Percentiles rank a stretch among this genome's conserved stretches.
Evolutionary conservation across 805 yeast species (phyloP).

Genomic region (Ascoidea asiatica): DNA sequence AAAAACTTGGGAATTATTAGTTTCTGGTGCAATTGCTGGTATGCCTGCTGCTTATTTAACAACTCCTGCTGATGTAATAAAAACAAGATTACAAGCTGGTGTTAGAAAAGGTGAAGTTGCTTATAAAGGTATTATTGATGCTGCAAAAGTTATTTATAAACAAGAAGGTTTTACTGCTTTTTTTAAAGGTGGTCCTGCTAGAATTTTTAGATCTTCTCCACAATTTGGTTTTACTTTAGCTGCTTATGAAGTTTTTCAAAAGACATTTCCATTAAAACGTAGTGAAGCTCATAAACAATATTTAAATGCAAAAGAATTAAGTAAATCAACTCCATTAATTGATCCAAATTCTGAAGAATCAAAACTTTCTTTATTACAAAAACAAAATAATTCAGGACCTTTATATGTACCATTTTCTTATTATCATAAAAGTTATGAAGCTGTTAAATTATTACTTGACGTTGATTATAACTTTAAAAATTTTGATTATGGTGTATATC

Average conservation of each 20-base stretch:
- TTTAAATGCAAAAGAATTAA: background rate
- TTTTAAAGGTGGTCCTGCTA: conserved; percentile 93
- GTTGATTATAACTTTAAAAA: conserved; percentile 47
- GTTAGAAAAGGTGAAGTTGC: conserved; percentile 65
- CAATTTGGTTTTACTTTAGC: conserved; percentile 97
- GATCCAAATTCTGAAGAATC: background rate
- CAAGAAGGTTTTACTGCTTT: conserved; percentile 83
- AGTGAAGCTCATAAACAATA: conserved; percentile 2
- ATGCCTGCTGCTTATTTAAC: conserved; percentile 96
- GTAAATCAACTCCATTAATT: background rate
- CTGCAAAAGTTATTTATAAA: conserved; percentile 53
- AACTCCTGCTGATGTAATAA: conserved; percentile 94
- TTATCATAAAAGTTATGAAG: conserved; percentile 44
- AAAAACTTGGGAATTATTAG: conserved; percentile 70
- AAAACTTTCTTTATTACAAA: background rate
- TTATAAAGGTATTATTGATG: conserved; percentile 68
- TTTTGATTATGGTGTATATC: conserved; percentile 37
- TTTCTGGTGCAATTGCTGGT: conserved; percentile 91
- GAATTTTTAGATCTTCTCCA: conserved; percentile 91
- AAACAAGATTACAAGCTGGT: conserved; percentile 83
- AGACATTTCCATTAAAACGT: conserved; percentile 50
- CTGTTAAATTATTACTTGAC: conserved; percentile 47
- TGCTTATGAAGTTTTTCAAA: conserved; percentile 87
- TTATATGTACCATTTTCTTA: conserved; percentile 12
- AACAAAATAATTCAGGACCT: conserved; percentile 1